Base-by-base conservation (phyloP, 2,329 filamentous ascomycete genomes). In the Talaromyces sp. region DNA sequence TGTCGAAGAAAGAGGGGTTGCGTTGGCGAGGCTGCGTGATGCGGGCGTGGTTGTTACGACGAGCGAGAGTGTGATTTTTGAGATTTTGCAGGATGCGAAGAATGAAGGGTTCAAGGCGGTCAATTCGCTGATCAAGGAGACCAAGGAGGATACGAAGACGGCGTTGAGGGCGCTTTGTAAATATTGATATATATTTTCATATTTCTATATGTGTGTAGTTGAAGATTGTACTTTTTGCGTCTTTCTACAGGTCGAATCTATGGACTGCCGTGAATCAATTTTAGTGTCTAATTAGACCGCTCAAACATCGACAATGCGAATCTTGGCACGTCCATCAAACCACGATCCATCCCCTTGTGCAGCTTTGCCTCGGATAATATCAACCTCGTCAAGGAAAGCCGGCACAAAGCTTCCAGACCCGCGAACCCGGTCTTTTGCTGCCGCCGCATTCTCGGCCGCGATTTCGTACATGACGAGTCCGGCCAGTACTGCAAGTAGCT, bases 361-460 rank as follows among this genome's bases (percentile, higher is more conserved):
- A 12, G 73, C 70, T 2, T 69, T 71, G 35, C 71, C 70, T n/a
- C 69, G 72, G 59, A 77, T 74, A 10, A 69, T 68, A 35, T 81
- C 84, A 56, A 88, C 70, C 70, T 84, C 89, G 67, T 97, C 93
- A 48, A 97, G 77, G 69, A 97, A 92, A 0, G 88, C 88, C 0
- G 91, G 88, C 12, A 95, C 86, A 77, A 97, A 97, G 0, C 87
- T 91, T 0, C 93, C 93, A 0, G 93, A 92, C 0, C 93, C 93
- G 61, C 80, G 81, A 3, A 94, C 90, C 63, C 87, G 82, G 0
- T 77, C 73, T 57, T 85, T 77, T 9, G 62, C 61, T 2, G 79
- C 82, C 2, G 79, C 82, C n/a, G 85, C 85, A n/a, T 77, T 75
- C 76, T 93, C 88, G 0, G 91, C 90, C 1, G 87, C 87, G 64